These are phyloP conservation scores for Parachaetomium inaequale DNA, from an alignment of 495 filamentous ascomycete species.

Conservation along the genomic window DNA sequence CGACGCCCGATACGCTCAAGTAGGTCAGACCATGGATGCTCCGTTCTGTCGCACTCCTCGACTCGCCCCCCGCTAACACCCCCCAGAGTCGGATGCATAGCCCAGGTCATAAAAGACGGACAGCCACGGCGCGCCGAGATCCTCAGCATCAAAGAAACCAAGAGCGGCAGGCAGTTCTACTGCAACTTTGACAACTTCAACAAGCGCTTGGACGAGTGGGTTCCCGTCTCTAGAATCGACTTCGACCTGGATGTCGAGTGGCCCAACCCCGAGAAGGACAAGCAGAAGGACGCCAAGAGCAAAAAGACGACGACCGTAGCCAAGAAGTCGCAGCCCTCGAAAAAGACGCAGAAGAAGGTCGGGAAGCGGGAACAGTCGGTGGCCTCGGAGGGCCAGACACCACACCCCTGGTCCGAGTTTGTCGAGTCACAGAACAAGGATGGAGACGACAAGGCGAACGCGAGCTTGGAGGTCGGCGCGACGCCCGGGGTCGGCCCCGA, in stretches of 20 bases:
- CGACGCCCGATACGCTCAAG: conserved; percentile 74
- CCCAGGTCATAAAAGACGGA: conserved; percentile 60
- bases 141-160: conserved; percentile 77
- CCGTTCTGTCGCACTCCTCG: neutral
- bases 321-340: conserved; percentile 47
- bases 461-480: conserved; percentile 34
- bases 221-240: conserved; percentile 74
- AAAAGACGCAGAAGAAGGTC: conserved; percentile 56
- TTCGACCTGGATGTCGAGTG: conserved; percentile 59
- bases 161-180: conserved; percentile 81
- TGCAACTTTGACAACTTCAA: conserved; percentile 99
- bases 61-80: conserved; percentile 8
- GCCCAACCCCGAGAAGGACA: conserved; percentile 56
- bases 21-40: conserved; percentile 37
- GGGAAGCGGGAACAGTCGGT: conserved; percentile 48
- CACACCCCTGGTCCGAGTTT: conserved; percentile 44
- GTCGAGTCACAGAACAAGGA: conserved; percentile 37
- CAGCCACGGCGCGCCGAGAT: conserved; percentile 90
- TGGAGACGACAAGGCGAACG: conserved; percentile 34
- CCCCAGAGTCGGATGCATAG: conserved; percentile 47
- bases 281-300: conserved; percentile 49
- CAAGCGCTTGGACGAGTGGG: conserved; percentile 98
- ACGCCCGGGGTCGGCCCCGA: conserved; percentile 40
- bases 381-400: conserved; percentile 44
- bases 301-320: conserved; percentile 40